phyloP scores from a whole-genome alignment of 2,329 filamentous ascomycete genomes.

The Colletotrichum truncatum region DNA sequence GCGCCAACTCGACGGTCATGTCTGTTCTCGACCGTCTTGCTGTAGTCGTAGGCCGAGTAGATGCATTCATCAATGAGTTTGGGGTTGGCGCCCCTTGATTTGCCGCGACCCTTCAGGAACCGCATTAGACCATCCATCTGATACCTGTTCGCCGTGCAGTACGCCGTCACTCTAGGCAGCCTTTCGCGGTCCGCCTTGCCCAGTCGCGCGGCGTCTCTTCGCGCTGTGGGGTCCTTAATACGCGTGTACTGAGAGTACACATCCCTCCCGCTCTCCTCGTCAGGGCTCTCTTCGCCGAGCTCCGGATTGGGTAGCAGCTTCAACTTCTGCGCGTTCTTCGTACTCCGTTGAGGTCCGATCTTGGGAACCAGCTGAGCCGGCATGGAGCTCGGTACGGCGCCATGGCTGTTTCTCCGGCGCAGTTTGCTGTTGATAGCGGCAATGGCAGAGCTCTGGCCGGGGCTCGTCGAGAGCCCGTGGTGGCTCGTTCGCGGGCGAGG shows the following conservation, averaged over 20 bases:
- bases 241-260: constrained; percentile 98
- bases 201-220: constrained; percentile 88
- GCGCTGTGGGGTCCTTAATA: constrained; percentile 94
- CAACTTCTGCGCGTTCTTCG: constrained; percentile 94
- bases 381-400: constrained; percentile 52
- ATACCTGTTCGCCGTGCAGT: constrained; percentile 94
- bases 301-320: constrained; percentile 96
- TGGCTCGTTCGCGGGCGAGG: constrained; percentile 40
- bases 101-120: constrained; percentile 86
- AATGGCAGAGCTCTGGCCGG: constrained; percentile 61
- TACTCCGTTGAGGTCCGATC: constrained; percentile 93
- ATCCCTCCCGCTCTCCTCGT: constrained; percentile 93
- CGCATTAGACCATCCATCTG: constrained; percentile 89
- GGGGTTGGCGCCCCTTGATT: constrained; percentile 81
- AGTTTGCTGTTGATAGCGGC: constrained; percentile 88
- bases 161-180: constrained; percentile 91
- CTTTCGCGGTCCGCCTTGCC: constrained; percentile 92
- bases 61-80: constrained; percentile 98
- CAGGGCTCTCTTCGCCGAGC: constrained; percentile 76
- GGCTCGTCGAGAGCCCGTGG: constrained; percentile 42
- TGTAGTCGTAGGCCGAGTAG: constrained; percentile 92
- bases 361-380: constrained; percentile 62
- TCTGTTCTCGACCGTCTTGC: constrained; percentile 52
- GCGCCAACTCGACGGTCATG: constrained; percentile 38
- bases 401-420: constrained; percentile 85